These are phyloP conservation scores for Mucor piriformis DNA, from an alignment of 371 early-diverging fungal genomes.

Conservation along the genomic window DNA sequence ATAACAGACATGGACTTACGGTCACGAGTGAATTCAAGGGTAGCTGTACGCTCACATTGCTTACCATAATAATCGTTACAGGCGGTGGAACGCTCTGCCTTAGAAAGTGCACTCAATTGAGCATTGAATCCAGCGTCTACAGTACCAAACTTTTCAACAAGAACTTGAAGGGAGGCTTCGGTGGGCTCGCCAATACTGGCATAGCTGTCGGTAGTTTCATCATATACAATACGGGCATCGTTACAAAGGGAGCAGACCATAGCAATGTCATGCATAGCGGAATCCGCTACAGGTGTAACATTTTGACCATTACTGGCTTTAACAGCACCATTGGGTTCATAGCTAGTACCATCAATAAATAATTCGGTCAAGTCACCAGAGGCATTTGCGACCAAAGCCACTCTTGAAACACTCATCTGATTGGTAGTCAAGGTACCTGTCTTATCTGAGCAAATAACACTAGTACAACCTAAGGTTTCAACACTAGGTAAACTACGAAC, in stretches of 20 bases:
- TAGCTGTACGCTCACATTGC: slow-evolving; percentile 61
- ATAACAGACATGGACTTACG: slow-evolving; percentile 96
- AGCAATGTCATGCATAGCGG: slow-evolving; percentile 71
- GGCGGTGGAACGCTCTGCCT: slow-evolving; percentile 57
- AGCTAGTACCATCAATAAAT: slow-evolving; percentile 79
- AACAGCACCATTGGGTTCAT: slow-evolving; percentile 82
- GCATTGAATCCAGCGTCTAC: slow-evolving; percentile 66
- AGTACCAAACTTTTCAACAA: slow-evolving; percentile 91
- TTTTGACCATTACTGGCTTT: neutral
- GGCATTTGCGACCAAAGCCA: slow-evolving; percentile 31
- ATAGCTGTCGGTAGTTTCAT: slow-evolving; percentile 61
- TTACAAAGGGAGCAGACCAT: slow-evolving; percentile 89
- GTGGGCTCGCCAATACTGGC: slow-evolving; percentile 93
- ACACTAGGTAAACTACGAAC: slow-evolving; percentile 91
- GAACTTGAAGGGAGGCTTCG: slow-evolving; percentile 91
- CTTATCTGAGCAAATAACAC: slow-evolving; percentile 98
- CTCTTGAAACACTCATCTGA: slow-evolving; percentile 89
- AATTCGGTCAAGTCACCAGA: slow-evolving; percentile 57
- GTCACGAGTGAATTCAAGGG: slow-evolving; percentile 94
- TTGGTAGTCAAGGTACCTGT: slow-evolving; percentile 98
- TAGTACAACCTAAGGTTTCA: slow-evolving; percentile 96
- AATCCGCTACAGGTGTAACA: neutral
- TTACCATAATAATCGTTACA: slow-evolving; percentile 63
- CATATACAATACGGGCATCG: slow-evolving; percentile 83
- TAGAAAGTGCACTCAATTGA: slow-evolving; percentile 44